phyloP scores from a whole-genome alignment of 495 filamentous ascomycete species.

The Cryomyces antarcticus region DNA sequence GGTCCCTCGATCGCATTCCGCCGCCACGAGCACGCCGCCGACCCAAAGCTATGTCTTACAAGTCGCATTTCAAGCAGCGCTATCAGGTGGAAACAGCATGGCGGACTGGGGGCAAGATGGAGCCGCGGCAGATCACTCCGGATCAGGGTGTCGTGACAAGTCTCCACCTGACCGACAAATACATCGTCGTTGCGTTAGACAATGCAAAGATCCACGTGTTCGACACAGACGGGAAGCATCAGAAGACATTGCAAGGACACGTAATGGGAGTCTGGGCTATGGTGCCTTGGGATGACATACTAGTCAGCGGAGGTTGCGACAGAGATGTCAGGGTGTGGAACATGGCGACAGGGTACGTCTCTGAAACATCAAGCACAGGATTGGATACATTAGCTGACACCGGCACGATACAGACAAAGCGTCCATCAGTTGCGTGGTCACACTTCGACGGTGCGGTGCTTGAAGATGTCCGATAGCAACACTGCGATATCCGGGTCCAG shows the following conservation, averaged over 20 bases:
- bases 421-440: slow-evolving; percentile 80
- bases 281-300: slow-evolving; percentile 90
- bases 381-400: slow-evolving; percentile 1
- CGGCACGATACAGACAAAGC: slow-evolving; percentile 1
- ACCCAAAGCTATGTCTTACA: slow-evolving; percentile 46
- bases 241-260: slow-evolving; percentile 81
- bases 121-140: slow-evolving; percentile 68
- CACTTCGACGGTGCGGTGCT: slow-evolving; percentile 86
- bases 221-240: slow-evolving; percentile 69
- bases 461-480: slow-evolving; percentile 88
- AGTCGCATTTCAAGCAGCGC: slow-evolving; percentile 90
- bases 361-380: background rate
- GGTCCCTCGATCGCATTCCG: slow-evolving; percentile 6
- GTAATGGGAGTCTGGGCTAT: slow-evolving; percentile 99
- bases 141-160: slow-evolving; percentile 95
- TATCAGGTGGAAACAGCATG: slow-evolving; percentile 95
- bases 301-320: slow-evolving; percentile 94
- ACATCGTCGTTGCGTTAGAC: slow-evolving; percentile 92
- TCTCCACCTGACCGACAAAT: slow-evolving; percentile 80
- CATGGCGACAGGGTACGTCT: slow-evolving; percentile 71
- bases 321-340: slow-evolving; percentile 96
- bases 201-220: slow-evolving; percentile 98
- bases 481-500: slow-evolving; percentile 92
- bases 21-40: slow-evolving; percentile 5
- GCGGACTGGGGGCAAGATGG: slow-evolving; percentile 67